These are phyloP conservation scores for Ceratobasidium sp. DNA, from an alignment of 1,284 basidiomycete genomes.

Conservation along the genomic window DNA sequence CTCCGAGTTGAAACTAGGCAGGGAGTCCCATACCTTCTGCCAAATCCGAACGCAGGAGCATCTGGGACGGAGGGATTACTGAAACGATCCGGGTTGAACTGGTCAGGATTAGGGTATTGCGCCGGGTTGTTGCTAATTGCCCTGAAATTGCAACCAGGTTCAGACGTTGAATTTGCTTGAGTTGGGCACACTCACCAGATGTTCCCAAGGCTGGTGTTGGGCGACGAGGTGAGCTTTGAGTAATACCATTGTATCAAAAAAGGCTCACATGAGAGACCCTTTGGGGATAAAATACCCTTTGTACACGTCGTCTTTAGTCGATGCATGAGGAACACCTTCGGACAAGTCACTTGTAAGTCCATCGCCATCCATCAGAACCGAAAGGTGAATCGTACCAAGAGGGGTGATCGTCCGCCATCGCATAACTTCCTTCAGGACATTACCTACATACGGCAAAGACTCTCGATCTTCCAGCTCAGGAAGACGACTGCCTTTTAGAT, in stretches of 20 bases:
- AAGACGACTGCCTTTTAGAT: slow-evolving; percentile 46
- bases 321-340: slow-evolving; percentile 43
- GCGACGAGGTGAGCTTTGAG: too few species aligned
- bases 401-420: slow-evolving; percentile 2
- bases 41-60: slow-evolving; percentile 26
- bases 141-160: slow-evolving; percentile 16
- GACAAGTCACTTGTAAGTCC: neutral
- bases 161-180: neutral
- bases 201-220: slow-evolving; percentile 48
- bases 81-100: slow-evolving; percentile 50
- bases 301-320: slow-evolving; percentile 47
- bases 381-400: neutral
- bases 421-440: slow-evolving; percentile 17
- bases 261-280: slow-evolving; percentile 47
- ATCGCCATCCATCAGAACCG: neutral
- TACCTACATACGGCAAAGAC: slow-evolving; percentile 5
- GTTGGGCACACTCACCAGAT: slow-evolving; percentile 43
- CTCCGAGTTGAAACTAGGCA: neutral
- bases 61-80: slow-evolving; percentile 21
- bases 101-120: slow-evolving; percentile 45
- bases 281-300: slow-evolving; percentile 47
- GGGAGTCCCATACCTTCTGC: slow-evolving; percentile 8
- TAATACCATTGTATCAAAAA: too few species aligned
- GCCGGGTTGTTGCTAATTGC: slow-evolving; percentile 43
- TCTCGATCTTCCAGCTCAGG: slow-evolving; percentile 37